Conservation (phyloP, 192 early-diverging fungal species). For the Funneliformis geosporum region DNA sequence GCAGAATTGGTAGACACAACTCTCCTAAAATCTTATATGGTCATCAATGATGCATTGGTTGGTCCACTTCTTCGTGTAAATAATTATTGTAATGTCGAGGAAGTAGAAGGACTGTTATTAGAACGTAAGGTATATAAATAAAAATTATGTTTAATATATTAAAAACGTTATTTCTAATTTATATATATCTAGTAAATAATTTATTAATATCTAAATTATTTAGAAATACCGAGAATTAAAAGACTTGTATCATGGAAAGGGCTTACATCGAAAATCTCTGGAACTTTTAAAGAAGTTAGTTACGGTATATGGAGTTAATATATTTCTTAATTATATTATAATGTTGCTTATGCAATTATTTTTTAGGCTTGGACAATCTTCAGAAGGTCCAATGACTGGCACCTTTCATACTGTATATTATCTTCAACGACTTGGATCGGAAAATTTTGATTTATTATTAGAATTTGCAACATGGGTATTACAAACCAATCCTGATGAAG, state of each 20-base stretch:
- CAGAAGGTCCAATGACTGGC: constrained; percentile 59
- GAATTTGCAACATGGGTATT: constrained; percentile 84
- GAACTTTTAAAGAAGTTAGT: constrained; percentile 71
- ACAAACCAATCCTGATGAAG: constrained; percentile 59
- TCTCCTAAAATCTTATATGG: constrained; percentile 86
- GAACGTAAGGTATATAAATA: constrained; percentile 63
- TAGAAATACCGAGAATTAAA: constrained; percentile 85
- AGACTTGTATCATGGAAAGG: constrained; percentile 92
- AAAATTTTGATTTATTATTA: constrained; percentile 79
- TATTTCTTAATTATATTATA: not conserved
- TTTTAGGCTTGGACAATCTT: constrained; percentile 45
- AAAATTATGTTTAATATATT: not conserved
- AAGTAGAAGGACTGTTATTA: constrained; percentile 77
- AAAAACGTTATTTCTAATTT: not conserved
- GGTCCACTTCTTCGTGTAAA: constrained; percentile 88
- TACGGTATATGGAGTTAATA: not conserved
- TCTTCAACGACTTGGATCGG: constrained; percentile 74
- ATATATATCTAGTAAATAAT: no score
- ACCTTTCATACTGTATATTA: constrained; percentile 70
- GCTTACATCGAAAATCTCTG: constrained; percentile 86
- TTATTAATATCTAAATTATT: not conserved
- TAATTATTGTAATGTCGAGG: constrained; percentile 87
- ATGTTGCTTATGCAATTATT: constrained; percentile 4
- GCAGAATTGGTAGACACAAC: constrained; percentile 86
- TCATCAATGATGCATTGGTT: constrained; percentile 81